Conservation (phyloP, 345 rosid species). For the Hevea brasiliensis region DNA sequence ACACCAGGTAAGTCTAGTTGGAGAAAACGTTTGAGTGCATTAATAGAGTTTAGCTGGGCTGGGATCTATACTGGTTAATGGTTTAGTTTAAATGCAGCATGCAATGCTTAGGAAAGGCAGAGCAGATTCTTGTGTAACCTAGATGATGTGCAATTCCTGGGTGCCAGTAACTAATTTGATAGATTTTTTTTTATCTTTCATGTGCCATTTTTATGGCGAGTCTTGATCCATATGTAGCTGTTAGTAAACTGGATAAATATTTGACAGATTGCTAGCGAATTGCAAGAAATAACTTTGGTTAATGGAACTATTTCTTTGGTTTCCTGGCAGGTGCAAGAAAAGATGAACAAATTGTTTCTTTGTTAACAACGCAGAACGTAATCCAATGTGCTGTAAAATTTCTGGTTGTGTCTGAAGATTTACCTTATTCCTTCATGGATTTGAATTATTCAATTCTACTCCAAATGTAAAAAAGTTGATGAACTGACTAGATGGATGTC, state of each 20-base stretch:
- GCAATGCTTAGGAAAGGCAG: not conserved
- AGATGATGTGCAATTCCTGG: not conserved
- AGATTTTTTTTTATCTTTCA: not conserved
- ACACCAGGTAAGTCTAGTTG: too few relatives aligned
- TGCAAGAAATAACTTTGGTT: not conserved
- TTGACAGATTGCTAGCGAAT: not conserved
- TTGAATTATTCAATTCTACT: not conserved
- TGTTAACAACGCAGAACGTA: slow-evolving; percentile 1
- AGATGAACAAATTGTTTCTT: slow-evolving; percentile 21
- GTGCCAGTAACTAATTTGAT: not conserved
- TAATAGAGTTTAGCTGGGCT: not conserved
- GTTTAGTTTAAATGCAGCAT: not conserved
- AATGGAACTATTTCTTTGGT: slow-evolving; percentile 1
- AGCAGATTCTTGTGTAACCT: not conserved
- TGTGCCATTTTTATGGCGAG: not conserved
- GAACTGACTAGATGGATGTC: not conserved
- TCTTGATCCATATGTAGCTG: not conserved
- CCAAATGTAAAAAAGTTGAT: too few relatives aligned
- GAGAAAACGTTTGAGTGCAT: too few relatives aligned
- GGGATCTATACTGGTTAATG: not conserved
- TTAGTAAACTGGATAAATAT: not conserved
- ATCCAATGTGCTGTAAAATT: not conserved
- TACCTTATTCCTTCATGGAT: not conserved
- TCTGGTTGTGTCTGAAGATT: not conserved
- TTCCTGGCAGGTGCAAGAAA: slow-evolving; percentile 36